Evolutionary conservation across 805 yeast species (phyloP), one percentile per base, ranked within the genome.

Genomic region (Saccharomyces paradoxus): DNA sequence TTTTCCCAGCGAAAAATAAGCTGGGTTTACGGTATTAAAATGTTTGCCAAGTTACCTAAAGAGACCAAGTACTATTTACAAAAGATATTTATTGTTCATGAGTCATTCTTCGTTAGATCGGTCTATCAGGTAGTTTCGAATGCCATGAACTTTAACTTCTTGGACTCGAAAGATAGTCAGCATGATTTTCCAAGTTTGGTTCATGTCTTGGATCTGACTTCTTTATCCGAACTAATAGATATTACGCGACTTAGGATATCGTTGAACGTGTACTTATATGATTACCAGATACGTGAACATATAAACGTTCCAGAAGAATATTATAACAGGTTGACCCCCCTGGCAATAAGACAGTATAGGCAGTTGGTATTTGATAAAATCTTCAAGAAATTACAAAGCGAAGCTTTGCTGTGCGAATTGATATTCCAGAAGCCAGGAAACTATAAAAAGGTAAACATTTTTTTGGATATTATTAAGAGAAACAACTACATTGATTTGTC

Each of bases 51-150:
- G 58, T 76, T 92, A 28, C 82, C 92, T 1, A 76, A 79, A 14
- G 75, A 75, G 4, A 71, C 77, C 48, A 79, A 81, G 56, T 77
- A 79, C 52, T 75, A 79, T 53, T 70, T 92, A 48, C 72, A 73
- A 51, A 84, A 82, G 63, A 74, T 89, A 2, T 86, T 84, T 58
- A 79, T 91, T 30, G 96, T 92, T 2, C 97, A 92, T 70, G 97
- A 91, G 60, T 85, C 87, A 49, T 90, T 97, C 94, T 80, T 91
- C 71, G 80, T 89, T 28, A 81, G 89, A 61, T 84, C 96, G 0
- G 78, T 89, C 41, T 80, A 86, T 14, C 90, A 87, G 53, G 78
- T 89, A 26, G 72, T 88, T 56, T 76, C 83, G 54, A 86, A 84
- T 63, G 83, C 87, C 1, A 71, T 82, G 53, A 75, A 77, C 53